Conservation (phyloP, 2,329 filamentous ascomycete genomes). For the Ophiosphaerella korrae region DNA sequence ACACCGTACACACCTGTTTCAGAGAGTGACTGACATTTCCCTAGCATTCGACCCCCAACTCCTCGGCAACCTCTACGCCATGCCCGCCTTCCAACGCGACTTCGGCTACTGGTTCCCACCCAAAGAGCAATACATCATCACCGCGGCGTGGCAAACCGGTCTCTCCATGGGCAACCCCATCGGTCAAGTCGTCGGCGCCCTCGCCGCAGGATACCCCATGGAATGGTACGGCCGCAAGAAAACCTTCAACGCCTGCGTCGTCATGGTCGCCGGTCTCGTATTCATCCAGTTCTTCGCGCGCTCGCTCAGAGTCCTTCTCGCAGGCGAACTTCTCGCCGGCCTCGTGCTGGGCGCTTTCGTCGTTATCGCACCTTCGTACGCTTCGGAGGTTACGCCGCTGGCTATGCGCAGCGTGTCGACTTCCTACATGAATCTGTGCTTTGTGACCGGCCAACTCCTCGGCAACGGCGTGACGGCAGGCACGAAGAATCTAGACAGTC, state of each 20-base stretch:
- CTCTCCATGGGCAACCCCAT: neutral
- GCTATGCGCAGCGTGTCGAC: neutral
- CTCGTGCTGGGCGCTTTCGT: neutral
- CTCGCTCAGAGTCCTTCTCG: neutral
- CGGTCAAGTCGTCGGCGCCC: neutral
- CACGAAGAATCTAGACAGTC: slow-evolving; percentile 14
- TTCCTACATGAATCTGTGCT: neutral
- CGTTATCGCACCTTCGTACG: neutral
- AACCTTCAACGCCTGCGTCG: neutral
- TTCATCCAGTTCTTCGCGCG: neutral
- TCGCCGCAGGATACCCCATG: neutral
- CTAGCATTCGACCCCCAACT: slow-evolving; percentile 68
- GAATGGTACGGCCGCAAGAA: neutral
- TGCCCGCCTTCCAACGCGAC: slow-evolving; percentile 48
- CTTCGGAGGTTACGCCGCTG: neutral
- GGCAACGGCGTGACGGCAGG: neutral
- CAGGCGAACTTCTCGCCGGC: neutral
- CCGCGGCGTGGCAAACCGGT: neutral
- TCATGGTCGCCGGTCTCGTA: neutral
- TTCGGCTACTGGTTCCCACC: neutral
- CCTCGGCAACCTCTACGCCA: slow-evolving; percentile 65
- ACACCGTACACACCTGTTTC: slow-evolving; percentile 1
- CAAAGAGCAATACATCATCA: neutral
- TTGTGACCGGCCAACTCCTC: neutral
- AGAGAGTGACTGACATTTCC: neutral